These are phyloP conservation scores for Chaetomium tenue DNA, from an alignment of 495 filamentous ascomycete species.

Conservation along the genomic window DNA sequence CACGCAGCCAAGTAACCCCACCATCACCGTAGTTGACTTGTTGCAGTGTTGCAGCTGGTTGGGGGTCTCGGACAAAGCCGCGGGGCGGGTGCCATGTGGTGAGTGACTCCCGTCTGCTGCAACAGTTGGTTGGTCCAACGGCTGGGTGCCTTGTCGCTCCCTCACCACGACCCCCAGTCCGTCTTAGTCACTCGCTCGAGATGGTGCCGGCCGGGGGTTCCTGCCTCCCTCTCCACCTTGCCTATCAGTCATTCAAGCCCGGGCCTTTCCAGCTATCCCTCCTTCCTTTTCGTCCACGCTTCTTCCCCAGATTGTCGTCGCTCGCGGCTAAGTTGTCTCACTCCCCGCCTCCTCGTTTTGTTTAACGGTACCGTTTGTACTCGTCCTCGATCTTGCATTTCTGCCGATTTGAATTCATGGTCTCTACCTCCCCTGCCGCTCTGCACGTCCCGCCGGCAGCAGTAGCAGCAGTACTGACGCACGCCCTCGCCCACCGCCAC, in stretches of 20 bases:
- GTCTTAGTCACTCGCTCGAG: constrained; percentile 14
- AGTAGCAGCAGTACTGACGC: constrained; percentile 20
- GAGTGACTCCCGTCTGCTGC: background rate
- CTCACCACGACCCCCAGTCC: constrained; percentile 4
- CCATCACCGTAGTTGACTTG: background rate
- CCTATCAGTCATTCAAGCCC: constrained; percentile 1
- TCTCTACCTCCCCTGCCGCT: constrained; percentile 27
- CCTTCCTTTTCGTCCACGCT: constrained; percentile 1
- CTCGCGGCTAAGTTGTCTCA: background rate
- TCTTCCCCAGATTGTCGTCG: constrained; percentile 1
- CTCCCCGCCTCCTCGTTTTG: constrained; percentile 2
- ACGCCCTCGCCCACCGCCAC: constrained; percentile 11
- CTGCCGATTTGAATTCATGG: constrained; percentile 26
- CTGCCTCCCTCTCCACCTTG: constrained; percentile 12
- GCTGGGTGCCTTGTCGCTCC: constrained; percentile 12
- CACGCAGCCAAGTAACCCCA: constrained; percentile 10
- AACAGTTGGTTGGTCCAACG: constrained; percentile 7
- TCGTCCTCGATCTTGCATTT: background rate
- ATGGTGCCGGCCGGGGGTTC: constrained; percentile 12
- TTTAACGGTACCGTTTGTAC: background rate
- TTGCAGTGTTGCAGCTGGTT: background rate
- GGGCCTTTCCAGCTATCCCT: background rate
- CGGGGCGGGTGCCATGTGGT: constrained; percentile 15
- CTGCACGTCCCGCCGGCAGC: constrained; percentile 29
- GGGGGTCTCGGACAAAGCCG: background rate